Conservation (phyloP, 768 basidiomycete genomes). For the Rhodosporidiobolus odoratus region DNA sequence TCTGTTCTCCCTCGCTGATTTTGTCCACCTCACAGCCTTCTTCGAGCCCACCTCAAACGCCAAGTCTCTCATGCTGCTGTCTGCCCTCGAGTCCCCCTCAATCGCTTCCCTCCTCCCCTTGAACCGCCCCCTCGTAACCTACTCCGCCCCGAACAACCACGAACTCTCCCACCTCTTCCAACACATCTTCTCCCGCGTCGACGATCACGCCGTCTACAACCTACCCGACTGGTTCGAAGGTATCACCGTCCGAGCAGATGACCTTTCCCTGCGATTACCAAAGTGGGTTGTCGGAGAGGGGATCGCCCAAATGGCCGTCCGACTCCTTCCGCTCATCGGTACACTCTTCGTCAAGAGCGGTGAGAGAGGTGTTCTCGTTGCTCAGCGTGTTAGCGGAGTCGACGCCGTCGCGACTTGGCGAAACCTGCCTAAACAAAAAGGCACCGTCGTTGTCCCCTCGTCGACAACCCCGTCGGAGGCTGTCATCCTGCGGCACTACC, state of each 20-base stretch:
- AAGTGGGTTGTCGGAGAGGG: conserved; percentile 59
- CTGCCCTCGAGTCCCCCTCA: conserved; percentile 49
- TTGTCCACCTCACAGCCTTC: conserved; percentile 56
- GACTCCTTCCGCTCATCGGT: conserved; percentile 76
- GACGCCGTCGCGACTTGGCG: conserved; percentile 23
- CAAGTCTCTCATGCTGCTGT: conserved; percentile 68
- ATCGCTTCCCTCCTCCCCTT: conserved; percentile 14
- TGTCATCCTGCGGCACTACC: conserved; percentile 68
- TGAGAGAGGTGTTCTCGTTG: conserved; percentile 47
- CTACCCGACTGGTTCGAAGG: conserved; percentile 57
- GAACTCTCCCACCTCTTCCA: conserved; percentile 58
- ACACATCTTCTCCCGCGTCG: conserved; percentile 49
- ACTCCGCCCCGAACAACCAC: conserved; percentile 75
- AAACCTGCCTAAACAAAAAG: conserved; percentile 37
- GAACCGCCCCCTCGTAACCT: conserved; percentile 53
- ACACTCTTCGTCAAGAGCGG: conserved; percentile 83
- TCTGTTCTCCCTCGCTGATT: neutral
- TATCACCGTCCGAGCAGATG: conserved; percentile 45
- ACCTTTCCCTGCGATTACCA: conserved; percentile 57
- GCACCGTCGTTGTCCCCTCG: conserved; percentile 56
- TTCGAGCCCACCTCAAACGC: conserved; percentile 90
- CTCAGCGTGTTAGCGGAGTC: conserved; percentile 19
- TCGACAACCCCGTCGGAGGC: conserved; percentile 52
- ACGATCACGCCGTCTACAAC: conserved; percentile 61
- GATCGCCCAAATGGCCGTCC: conserved; percentile 70